Evolutionary conservation across 768 basidiomycete genomes (phyloP).

Genomic region (Boletales sp.): DNA sequence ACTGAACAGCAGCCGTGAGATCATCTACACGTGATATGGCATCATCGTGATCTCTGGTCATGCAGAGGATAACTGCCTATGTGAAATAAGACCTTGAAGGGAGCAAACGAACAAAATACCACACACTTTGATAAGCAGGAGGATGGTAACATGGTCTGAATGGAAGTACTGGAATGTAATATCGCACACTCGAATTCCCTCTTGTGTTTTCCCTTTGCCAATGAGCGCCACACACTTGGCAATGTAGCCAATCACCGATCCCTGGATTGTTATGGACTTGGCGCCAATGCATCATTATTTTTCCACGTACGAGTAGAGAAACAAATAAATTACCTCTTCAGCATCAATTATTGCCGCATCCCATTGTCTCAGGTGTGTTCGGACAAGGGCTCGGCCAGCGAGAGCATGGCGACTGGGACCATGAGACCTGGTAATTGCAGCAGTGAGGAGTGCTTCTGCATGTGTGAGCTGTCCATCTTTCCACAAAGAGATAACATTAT

Average conservation of each 20-base stretch:
- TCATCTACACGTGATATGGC: not conserved
- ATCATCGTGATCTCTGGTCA: not conserved
- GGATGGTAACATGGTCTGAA: not conserved
- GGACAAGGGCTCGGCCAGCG: conserved; percentile 4
- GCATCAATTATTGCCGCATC: conserved; percentile 1
- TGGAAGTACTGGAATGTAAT: not conserved
- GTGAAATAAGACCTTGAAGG: not conserved
- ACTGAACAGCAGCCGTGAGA: not conserved
- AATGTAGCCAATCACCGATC: conserved; percentile 2
- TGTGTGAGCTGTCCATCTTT: not conserved
- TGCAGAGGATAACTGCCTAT: not conserved
- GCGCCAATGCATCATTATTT: not conserved
- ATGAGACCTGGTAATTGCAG: not conserved
- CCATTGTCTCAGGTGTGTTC: not conserved
- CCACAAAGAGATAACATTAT: not conserved
- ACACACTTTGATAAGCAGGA: conserved; percentile 1
- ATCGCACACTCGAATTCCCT: not conserved
- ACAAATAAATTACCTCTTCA: not conserved
- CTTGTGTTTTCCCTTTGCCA: not conserved
- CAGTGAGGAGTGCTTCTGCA: not conserved
- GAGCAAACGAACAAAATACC: not conserved
- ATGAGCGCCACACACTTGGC: conserved; percentile 3
- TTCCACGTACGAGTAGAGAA: too few species aligned
- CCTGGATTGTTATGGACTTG: conserved; percentile 4
- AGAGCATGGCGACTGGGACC: not conserved